Conservation (phyloP, 345 rosid species). For the Heritiera littoralis region DNA sequence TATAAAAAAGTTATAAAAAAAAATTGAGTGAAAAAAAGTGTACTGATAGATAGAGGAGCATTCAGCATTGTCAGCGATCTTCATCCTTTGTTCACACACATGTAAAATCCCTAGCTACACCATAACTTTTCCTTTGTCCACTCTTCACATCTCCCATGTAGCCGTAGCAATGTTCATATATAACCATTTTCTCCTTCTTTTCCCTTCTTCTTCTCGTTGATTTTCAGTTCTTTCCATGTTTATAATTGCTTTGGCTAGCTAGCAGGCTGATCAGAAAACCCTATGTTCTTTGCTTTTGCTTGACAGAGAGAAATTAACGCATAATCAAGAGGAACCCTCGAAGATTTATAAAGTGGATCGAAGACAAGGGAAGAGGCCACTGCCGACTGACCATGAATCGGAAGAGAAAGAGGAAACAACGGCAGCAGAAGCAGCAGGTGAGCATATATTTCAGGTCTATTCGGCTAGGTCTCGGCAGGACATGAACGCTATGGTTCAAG, state of each 20-base stretch:
- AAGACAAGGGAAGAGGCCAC: constrained; percentile 53
- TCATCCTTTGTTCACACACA: neutral
- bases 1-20: too few relatives aligned
- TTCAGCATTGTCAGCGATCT: neutral
- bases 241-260: neutral
- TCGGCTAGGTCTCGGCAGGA: constrained; percentile 75
- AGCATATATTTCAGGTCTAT: constrained; percentile 51
- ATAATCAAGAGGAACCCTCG: neutral
- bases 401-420: constrained; percentile 41
- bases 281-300: neutral
- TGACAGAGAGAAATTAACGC: neutral
- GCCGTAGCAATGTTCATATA: neutral
- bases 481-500: constrained; percentile 66
- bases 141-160: neutral
- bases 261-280: too few relatives aligned
- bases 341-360: constrained; percentile 42
- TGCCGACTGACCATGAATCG: constrained; percentile 42
- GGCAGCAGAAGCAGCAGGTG: neutral
- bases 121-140: neutral
- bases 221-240: neutral
- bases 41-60: neutral
- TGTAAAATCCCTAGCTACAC: neutral
- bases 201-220: neutral
- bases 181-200: neutral
- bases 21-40: neutral